These are phyloP conservation scores for Tylopilus felleus DNA, from an alignment of 768 basidiomycete species.

Conservation along the genomic window DNA sequence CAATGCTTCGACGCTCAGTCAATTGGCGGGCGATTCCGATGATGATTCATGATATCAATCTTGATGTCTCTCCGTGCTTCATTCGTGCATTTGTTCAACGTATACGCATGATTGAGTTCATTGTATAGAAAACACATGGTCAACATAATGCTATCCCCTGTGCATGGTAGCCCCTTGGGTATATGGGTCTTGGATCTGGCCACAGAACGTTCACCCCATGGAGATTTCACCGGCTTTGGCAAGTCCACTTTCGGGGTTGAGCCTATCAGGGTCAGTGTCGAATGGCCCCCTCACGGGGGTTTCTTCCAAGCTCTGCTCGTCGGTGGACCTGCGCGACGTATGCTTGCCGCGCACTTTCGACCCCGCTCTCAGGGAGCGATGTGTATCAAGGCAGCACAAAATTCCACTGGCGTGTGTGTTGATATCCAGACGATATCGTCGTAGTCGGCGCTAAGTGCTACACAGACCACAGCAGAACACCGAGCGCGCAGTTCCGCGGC, in stretches of 20 bases:
- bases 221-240: neutral
- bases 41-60: conserved; percentile 22
- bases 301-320: neutral
- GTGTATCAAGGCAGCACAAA: neutral
- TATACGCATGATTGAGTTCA: conserved; percentile 2
- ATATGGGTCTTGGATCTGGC: neutral
- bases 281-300: neutral
- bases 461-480: neutral
- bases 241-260: neutral
- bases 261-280: neutral
- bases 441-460: neutral
- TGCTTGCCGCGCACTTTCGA: neutral
- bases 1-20: conserved; percentile 27
- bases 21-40: conserved; percentile 28
- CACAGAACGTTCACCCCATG: neutral
- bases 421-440: neutral
- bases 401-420: neutral
- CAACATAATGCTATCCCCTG: neutral
- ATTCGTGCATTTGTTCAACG: conserved; percentile 8
- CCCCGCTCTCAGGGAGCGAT: neutral
- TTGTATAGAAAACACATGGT: conserved; percentile 2
- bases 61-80: neutral
- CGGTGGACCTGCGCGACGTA: neutral
- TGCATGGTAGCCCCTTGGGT: neutral
- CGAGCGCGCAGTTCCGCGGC: neutral